Base-by-base conservation (phyloP, 2,329 filamentous ascomycete species). In the Helicocarpus griseus region DNA sequence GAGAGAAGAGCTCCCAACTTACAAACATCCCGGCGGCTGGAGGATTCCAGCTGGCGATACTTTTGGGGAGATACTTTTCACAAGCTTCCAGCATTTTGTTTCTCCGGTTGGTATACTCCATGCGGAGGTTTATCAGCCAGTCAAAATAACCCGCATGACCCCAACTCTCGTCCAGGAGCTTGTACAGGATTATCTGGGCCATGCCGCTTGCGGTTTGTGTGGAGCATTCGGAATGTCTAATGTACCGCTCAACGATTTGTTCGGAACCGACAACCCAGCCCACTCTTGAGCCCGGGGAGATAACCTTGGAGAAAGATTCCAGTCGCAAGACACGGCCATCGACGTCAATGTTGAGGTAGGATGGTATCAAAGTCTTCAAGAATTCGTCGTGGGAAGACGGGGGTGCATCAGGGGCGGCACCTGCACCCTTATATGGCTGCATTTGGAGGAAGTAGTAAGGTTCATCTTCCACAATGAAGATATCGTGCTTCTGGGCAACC, bases 1-100 rank as follows among this genome's bases (percentile, higher is more conserved):
- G 22, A 24, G 36, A 43, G 22, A 52, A 31, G 11, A 19, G n/a
- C 26, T 26, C 8, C 55, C 50, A 35, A 82, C 85, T 77, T 70
- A 88, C 85, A 79, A 98, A 98, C 93, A 98, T 98, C 64, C 90
- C 90, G 0, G 89, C 87, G 54, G 77, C 78, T 0, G 90, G 89
- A 1, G 86, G 79, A 22, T 74, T 78, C 89, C 89, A 96, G 65
- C 75, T 81, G 19, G 89, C 85, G 28, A 95, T 72, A 26, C 85
- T 82, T 33, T 65, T 72, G 0, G 89, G 89, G 19, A 95, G 71
- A 60, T 85, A 80, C 55, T 80, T 78, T 66, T 91, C 86, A 65
- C 89, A 95, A 0, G 90, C 88, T 4, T 77, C 75, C 3, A 95
- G 73, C 54, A 98, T 80, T 24, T 81, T 78, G 63, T 97, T 79